Conservation (phyloP, 495 filamentous ascomycete species). For the Tuber aestivum region DNA sequence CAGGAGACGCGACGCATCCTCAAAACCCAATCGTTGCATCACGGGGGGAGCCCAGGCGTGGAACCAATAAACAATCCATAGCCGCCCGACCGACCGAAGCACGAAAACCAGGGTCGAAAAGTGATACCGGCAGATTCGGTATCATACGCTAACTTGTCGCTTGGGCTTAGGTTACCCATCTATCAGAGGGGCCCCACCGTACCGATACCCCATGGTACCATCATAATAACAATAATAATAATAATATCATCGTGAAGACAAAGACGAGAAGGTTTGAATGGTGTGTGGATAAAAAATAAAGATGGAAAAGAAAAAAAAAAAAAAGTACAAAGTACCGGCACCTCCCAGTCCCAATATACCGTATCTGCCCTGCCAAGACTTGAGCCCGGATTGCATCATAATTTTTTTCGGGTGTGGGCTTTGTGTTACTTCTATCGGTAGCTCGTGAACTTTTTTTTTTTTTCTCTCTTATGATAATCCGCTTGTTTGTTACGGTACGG, state of each 20-base stretch:
- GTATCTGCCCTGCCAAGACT: not conserved
- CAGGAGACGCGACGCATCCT: not conserved
- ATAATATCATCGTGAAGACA: too few relatives aligned
- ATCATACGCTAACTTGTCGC: not conserved
- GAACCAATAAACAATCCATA: not conserved
- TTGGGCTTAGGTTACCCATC: not conserved
- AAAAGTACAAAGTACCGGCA: not conserved
- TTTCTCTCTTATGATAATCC: too few relatives aligned
- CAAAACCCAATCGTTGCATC: not conserved
- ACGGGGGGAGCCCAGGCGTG: not conserved
- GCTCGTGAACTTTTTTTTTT: not conserved
- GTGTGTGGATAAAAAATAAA: too few relatives aligned
- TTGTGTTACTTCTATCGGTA: not conserved
- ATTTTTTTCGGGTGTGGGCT: not conserved
- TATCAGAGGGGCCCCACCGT: not conserved
- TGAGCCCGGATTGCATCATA: not conserved
- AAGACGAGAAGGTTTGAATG: not conserved
- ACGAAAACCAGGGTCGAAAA: not conserved
- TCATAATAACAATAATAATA: not conserved
- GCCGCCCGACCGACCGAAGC: not conserved
- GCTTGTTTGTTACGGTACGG: too few relatives aligned
- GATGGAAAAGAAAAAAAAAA: not conserved
- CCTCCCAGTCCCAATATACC: not conserved
- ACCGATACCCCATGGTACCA: not conserved
- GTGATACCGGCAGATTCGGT: too few relatives aligned